Evolutionary conservation across 805 yeast genomes (phyloP), one percentile per base, ranked within the genome.

Genomic region (Spathaspora sp.): DNA sequence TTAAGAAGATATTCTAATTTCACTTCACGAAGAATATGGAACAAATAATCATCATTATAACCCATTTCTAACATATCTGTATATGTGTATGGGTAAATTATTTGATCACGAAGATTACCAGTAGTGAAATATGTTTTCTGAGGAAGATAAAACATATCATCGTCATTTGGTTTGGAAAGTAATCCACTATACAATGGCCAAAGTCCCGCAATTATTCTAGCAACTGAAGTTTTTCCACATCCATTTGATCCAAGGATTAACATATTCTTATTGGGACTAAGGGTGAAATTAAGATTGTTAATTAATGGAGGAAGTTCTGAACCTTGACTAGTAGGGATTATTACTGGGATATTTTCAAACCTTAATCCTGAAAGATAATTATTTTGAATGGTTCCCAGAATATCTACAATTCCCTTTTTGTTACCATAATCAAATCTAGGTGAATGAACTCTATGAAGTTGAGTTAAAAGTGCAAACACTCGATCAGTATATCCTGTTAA

Each of bases 131-230:
- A 92, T 5, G 96, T 86, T 59, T 86, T 82, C 70, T 92, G 97
- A 11, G 97, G 96, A 51, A 92, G 76, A 65, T 83, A 91, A 52
- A 85, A 76, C 26, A 92, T 78, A 55, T 89, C 91, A 46, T 79
- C 79, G 47, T 78, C 78, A 44, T 75, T 69, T 14, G 97, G 97
- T 60, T 86, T 86, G 5, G 96, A 87, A 45, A 92, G 70, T 50
- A 91, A 76, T 0, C 97, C 97, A 56, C 77, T 73, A 67, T 88
- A 92, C 26, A 89, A 76, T 12, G 98, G 97, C 97, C 97, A 92
- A 54, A 92, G 73, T 19, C 93, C 96, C 6, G 96, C 92, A 52
- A 91, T 76, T 2, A 92, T 78, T 55, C 97, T 76, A 48, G 91
- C 83, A 57, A 92, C 86, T 0, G 96, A 84, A 8, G 96, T 86